A percentile compares a stretch with the other conserved stretches of the same genome.
phyloP scores from a whole-genome alignment of 2,329 filamentous ascomycete species.

The Paecilomyces sp. region DNA sequence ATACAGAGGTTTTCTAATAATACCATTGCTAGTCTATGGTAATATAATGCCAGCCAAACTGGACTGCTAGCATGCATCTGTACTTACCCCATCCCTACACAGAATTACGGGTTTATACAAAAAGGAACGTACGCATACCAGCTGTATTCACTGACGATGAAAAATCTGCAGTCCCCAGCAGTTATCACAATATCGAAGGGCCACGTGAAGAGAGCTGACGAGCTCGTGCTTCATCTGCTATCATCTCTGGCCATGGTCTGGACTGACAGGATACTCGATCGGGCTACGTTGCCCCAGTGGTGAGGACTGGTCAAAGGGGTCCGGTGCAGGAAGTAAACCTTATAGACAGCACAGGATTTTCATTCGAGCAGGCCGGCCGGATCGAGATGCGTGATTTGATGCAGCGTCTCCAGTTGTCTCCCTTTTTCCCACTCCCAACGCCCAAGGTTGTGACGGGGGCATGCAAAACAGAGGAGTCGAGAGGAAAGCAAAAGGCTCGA shows the following conservation, averaged over 20 bases:
- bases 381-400: background rate
- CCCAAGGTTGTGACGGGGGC: background rate
- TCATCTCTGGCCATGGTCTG: background rate
- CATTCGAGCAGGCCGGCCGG: background rate
- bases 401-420: background rate
- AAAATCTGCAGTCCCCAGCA: background rate
- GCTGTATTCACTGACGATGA: background rate
- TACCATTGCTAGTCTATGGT: too few relatives aligned
- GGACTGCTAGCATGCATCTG: background rate
- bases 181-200: background rate
- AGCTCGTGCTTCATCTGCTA: constrained; percentile 1
- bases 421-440: background rate
- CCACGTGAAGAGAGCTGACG: background rate
- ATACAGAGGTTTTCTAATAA: background rate
- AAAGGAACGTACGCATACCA: background rate
- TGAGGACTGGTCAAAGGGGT: background rate
- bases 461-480: background rate
- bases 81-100: background rate
- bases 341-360: background rate
- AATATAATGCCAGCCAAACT: background rate
- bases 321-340: background rate
- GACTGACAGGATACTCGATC: background rate
- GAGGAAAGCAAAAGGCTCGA: background rate
- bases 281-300: background rate
- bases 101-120: background rate